Percentiles rank a stretch among this genome's conserved stretches.
Evolutionary conservation across 2,329 filamentous ascomycete species (phyloP).

Genomic region (Alternaria alternata): DNA sequence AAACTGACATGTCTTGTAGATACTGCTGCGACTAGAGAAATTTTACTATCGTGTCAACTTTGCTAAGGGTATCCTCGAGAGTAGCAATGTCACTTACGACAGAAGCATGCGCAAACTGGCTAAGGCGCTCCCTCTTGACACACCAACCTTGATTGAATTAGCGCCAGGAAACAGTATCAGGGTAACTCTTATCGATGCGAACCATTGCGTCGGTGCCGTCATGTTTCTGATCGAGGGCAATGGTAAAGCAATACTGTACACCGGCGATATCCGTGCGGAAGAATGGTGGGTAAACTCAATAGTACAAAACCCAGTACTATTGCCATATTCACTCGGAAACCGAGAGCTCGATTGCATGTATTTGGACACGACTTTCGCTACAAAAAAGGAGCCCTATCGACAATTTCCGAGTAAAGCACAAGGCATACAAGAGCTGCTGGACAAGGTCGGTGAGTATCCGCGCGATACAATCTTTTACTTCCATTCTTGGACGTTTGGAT

Average conservation of each 20-base stretch:
- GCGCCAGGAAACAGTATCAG: constrained; percentile 72
- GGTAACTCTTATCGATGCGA: constrained; percentile 88
- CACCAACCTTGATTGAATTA: constrained; percentile 79
- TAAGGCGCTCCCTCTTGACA: constrained; percentile 82
- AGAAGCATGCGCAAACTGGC: constrained; percentile 76
- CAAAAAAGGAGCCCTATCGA: constrained; percentile 57
- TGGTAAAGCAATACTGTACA: constrained; percentile 80
- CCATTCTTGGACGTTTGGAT: constrained; percentile 89
- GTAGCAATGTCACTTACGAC: constrained; percentile 73
- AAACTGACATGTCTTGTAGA: constrained; percentile 42
- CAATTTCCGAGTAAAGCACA: constrained; percentile 73
- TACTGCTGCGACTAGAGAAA: constrained; percentile 81
- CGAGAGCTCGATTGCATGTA: constrained; percentile 78
- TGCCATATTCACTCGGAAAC: constrained; percentile 69
- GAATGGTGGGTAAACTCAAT: constrained; percentile 84
- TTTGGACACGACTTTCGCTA: constrained; percentile 83
- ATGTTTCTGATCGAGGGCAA: constrained; percentile 89
- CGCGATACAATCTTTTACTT: constrained; percentile 81
- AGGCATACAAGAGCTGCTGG: constrained; percentile 76
- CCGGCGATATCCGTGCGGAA: constrained; percentile 87
- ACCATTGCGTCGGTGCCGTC: constrained; percentile 88
- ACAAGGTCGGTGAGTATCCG: constrained; percentile 73
- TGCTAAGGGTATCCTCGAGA: constrained; percentile 78
- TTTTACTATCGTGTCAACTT: constrained; percentile 84
- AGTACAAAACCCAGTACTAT: constrained; percentile 72